A percentile compares a stretch with the other conserved stretches of the same genome.
Conservation (phyloP, 2,329 filamentous ascomycete genomes). For the Penicillium sp. region DNA sequence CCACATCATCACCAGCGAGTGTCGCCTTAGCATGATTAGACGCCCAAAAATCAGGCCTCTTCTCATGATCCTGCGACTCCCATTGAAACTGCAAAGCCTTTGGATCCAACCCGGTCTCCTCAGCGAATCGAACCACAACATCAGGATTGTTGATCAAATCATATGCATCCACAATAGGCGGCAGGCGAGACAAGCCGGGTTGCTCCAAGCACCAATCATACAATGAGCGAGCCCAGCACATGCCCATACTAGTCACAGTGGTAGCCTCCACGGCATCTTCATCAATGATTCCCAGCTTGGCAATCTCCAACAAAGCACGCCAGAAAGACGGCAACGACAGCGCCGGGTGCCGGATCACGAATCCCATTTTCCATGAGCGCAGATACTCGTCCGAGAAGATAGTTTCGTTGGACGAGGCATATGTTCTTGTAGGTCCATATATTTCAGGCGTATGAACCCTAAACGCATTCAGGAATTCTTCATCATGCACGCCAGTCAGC, state of each 20-base stretch:
- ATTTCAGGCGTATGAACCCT: constrained; percentile 13
- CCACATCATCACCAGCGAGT: background rate
- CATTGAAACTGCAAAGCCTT: constrained; percentile 33
- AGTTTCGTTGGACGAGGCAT: constrained; percentile 34
- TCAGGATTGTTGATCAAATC: constrained; percentile 37
- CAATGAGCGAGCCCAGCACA: constrained; percentile 33
- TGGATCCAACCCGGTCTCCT: constrained; percentile 35
- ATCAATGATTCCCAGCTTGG: constrained; percentile 12
- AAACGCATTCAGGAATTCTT: constrained; percentile 13
- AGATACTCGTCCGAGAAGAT: constrained; percentile 39
- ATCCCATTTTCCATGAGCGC: constrained; percentile 32
- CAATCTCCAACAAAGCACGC: constrained; percentile 29
- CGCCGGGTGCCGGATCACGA: constrained; percentile 43
- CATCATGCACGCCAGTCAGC: constrained; percentile 2
- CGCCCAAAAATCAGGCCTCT: background rate
- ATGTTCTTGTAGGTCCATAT: constrained; percentile 17
- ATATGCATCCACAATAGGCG: constrained; percentile 40
- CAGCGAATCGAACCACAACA: constrained; percentile 30
- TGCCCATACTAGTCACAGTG: constrained; percentile 26
- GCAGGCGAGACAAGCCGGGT: constrained; percentile 16
- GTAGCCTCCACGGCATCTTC: constrained; percentile 15
- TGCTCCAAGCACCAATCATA: constrained; percentile 38
- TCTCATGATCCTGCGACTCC: constrained; percentile 7
- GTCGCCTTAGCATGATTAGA: background rate
- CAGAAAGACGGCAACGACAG: constrained; percentile 41